A percentile compares a stretch with the other conserved stretches of the same genome.
Conservation (phyloP, 371 early-diverging fungal genomes). For the Mucor irregularis region DNA sequence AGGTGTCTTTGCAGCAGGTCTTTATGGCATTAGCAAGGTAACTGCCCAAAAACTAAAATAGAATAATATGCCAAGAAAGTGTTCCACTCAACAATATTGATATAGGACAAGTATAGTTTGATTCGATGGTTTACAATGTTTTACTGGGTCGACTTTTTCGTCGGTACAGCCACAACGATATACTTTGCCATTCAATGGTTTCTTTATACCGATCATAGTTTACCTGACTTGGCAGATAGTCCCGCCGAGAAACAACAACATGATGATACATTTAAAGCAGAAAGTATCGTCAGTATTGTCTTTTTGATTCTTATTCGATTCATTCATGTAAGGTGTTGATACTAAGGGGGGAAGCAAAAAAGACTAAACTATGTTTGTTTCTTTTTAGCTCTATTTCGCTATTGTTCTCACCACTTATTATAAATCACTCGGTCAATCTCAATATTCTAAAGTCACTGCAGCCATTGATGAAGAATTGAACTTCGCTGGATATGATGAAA, state of each 20-base stretch:
- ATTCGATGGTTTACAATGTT: constrained; percentile 41
- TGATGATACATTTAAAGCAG: constrained; percentile 28
- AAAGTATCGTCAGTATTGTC: constrained; percentile 46
- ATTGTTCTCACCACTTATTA: constrained; percentile 38
- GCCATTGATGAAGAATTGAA: constrained; percentile 26
- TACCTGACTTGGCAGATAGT: constrained; percentile 37
- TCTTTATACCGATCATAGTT: constrained; percentile 48
- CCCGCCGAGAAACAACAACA: constrained; percentile 26
- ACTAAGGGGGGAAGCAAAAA: background rate
- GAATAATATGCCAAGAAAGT: background rate
- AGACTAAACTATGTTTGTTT: background rate
- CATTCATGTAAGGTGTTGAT: constrained; percentile 33
- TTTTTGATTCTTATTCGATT: constrained; percentile 31
- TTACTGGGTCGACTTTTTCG: constrained; percentile 45
- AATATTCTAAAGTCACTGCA: constrained; percentile 33
- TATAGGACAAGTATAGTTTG: constrained; percentile 11
- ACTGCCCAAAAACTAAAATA: background rate
- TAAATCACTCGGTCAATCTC: constrained; percentile 22
- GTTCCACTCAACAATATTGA: background rate
- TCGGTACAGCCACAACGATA: constrained; percentile 34
- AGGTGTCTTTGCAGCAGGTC: constrained; percentile 13
- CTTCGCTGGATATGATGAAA: constrained; percentile 21
- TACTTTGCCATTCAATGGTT: constrained; percentile 46
- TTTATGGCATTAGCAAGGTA: constrained; percentile 27
- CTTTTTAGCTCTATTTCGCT: constrained; percentile 46